Evolutionary conservation across 192 early-diverging fungal genomes (phyloP), one percentile per base, ranked within the genome.

Genomic region (Dissophora ornata): DNA sequence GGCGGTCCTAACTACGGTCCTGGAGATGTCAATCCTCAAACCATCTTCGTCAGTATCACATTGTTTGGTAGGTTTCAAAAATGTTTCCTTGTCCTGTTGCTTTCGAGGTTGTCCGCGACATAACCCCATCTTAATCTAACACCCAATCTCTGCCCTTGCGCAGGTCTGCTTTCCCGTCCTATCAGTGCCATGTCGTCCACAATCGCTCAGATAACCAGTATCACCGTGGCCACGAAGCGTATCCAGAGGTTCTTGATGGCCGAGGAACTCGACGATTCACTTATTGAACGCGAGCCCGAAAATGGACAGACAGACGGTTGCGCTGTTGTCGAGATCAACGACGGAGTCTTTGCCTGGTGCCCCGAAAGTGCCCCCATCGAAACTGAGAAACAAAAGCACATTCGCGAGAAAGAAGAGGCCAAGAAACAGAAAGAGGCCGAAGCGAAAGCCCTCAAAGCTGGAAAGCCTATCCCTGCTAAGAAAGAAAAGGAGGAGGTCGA

Each of bases 201-300:
- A 5, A 45, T 70, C 15, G 18, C 52, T 4, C 57, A 61, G 33
- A 28, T 56, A 22, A 70, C 59, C 1, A 53, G 59, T 10, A 45
- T 70, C 45, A 60, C 50, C 2, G 68, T 70, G 15, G 68, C 68
- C 9, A 70, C 68, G 0, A 32, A 10, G n/a, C 58, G 68, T 19
- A 62, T 70, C 36, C 68, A 70, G 24, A 70, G 55, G 10, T 70
- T 55, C 26, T 26, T 70, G 18, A 16, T 70, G 4, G 49, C 68
- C 4, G 68, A 70, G 36, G 68, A 70, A 38, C 19, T 70, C 2
- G 49, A 53, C 33, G 68, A 70, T 18, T 46, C 41, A 1, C 32
- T 47, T 7, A 62, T 62, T n/a, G 52, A 48, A 15, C 42, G 42
- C 13, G 53, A 62, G n/a, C 28, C 42, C 10, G 53, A 53, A 19